Conservation (phyloP, 1,284 basidiomycete genomes). For the Laetiporus sulphureus region DNA sequence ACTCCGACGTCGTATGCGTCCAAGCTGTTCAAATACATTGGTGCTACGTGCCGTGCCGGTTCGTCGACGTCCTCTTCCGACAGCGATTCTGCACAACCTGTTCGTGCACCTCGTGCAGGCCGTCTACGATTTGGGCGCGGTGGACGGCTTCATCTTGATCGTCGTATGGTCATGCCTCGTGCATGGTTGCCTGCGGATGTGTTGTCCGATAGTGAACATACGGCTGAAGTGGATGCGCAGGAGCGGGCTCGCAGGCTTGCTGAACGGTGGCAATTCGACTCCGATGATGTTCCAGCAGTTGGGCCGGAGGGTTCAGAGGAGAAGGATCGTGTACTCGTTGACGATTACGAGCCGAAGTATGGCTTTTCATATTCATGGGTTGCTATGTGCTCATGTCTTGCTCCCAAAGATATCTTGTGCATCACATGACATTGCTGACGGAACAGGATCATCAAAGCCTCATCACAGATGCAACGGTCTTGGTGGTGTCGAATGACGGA, state of each 20-base stretch:
- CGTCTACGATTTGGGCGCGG: slow-evolving; percentile 78
- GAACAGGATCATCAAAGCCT: slow-evolving; percentile 39
- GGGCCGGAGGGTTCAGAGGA: slow-evolving; percentile 61
- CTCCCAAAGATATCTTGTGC: slow-evolving; percentile 43
- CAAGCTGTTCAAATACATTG: slow-evolving; percentile 58
- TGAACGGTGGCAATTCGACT: slow-evolving; percentile 68
- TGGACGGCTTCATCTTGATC: slow-evolving; percentile 75
- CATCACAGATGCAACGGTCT: slow-evolving; percentile 38
- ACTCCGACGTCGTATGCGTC: slow-evolving; percentile 40
- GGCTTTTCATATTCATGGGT: slow-evolving; percentile 16
- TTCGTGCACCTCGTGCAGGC: slow-evolving; percentile 43
- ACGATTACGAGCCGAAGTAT: slow-evolving; percentile 62
- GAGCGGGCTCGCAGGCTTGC: slow-evolving; percentile 37
- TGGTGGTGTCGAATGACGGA: slow-evolving; percentile 31
- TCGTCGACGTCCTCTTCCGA: slow-evolving; percentile 27
- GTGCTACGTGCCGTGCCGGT: slow-evolving; percentile 31
- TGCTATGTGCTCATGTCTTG: background rate
- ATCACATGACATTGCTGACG: slow-evolving; percentile 47
- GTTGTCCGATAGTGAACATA: slow-evolving; percentile 23
- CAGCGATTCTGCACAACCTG: slow-evolving; percentile 26
- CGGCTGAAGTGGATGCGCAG: slow-evolving; percentile 30
- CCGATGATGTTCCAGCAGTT: slow-evolving; percentile 50
- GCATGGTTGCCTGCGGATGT: slow-evolving; percentile 2
- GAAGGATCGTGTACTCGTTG: slow-evolving; percentile 59
- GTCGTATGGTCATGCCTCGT: slow-evolving; percentile 34